Evolutionary conservation across 1,139 yeast genomes (phyloP).

Genomic region (Magnusiomyces suaveolens): DNA sequence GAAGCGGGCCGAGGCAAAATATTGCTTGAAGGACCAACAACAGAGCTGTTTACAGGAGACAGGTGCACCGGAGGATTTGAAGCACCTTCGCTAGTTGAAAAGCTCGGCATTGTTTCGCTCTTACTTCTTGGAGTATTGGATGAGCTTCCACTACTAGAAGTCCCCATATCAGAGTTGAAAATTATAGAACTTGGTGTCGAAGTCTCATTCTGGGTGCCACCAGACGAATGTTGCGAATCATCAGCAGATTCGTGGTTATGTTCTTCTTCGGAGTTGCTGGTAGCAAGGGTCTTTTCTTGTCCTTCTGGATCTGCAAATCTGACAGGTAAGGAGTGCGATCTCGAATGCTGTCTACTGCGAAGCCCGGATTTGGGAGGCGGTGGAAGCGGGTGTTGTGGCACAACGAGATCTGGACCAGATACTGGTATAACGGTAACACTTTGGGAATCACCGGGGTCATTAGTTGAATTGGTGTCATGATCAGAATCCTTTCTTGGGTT

Average conservation of each 20-base stretch:
- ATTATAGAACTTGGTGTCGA: slow-evolving; percentile 5
- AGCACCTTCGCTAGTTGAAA: not conserved
- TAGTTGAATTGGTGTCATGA: not conserved
- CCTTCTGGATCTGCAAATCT: slow-evolving; percentile 8
- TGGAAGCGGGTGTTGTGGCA: slow-evolving; percentile 17
- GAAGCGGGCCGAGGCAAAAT: not conserved
- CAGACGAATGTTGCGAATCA: not conserved
- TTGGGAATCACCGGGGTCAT: not conserved
- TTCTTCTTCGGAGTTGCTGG: not conserved
- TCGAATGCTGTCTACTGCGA: slow-evolving; percentile 14
- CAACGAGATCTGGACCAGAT: slow-evolving; percentile 6
- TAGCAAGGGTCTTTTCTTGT: not conserved
- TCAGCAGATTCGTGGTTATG: not conserved
- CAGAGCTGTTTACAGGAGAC: not conserved
- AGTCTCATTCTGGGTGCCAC: not conserved
- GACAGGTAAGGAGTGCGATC: slow-evolving; percentile 9
- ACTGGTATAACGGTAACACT: slow-evolving; percentile 6
- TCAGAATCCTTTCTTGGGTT: not conserved
- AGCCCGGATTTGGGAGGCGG: slow-evolving; percentile 16
- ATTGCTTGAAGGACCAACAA: not conserved
- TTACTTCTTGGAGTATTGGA: slow-evolving; percentile 5
- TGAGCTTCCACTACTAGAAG: slow-evolving; percentile 3
- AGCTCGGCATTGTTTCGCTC: not conserved
- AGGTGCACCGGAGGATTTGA: not conserved
- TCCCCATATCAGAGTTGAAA: slow-evolving; percentile 6